Evolutionary conservation across 2,329 filamentous ascomycete genomes (phyloP).

Genomic region (Talaromyces sp.): DNA sequence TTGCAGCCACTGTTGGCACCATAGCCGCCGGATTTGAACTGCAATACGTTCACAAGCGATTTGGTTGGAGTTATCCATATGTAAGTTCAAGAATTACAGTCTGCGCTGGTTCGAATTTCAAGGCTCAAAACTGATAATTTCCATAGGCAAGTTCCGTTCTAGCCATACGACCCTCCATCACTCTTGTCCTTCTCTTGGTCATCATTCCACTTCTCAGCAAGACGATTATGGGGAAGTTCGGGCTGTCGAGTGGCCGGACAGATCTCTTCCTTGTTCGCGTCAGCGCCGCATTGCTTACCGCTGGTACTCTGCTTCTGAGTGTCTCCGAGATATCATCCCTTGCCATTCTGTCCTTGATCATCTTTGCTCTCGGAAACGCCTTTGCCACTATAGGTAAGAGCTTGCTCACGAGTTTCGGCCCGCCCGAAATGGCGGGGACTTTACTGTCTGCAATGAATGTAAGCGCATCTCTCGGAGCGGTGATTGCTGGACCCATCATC

Average conservation of each 20-base stretch:
- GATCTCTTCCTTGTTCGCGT: conserved; percentile 6
- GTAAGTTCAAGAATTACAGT: background rate
- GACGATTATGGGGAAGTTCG: background rate
- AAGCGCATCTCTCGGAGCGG: conserved; percentile 8
- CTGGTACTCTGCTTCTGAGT: conserved; percentile 8
- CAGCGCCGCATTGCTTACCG: conserved; percentile 5
- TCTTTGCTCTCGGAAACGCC: conserved; percentile 7
- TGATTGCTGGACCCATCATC: conserved; percentile 8
- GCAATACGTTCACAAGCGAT: conserved; percentile 7
- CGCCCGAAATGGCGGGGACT: conserved; percentile 6
- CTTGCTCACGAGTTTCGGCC: conserved; percentile 7
- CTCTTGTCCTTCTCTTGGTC: conserved; percentile 3
- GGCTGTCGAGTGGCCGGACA: conserved; percentile 2
- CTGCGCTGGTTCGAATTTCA: conserved; percentile 3
- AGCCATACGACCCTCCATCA: conserved; percentile 7
- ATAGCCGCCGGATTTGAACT: conserved; percentile 5
- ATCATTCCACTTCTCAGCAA: conserved; percentile 8
- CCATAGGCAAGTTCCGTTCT: conserved; percentile 5
- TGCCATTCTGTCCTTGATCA: conserved; percentile 7
- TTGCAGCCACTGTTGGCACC: conserved; percentile 5
- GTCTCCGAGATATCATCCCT: conserved; percentile 7
- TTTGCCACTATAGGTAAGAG: conserved; percentile 9
- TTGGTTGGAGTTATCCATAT: conserved; percentile 9
- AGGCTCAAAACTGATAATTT: conserved; percentile 1
- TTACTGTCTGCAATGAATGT: conserved; percentile 10